Evolutionary conservation across 257 asterid species (phyloP), one percentile per base, ranked within the genome.

Genomic region (Perilla frutescens): DNA sequence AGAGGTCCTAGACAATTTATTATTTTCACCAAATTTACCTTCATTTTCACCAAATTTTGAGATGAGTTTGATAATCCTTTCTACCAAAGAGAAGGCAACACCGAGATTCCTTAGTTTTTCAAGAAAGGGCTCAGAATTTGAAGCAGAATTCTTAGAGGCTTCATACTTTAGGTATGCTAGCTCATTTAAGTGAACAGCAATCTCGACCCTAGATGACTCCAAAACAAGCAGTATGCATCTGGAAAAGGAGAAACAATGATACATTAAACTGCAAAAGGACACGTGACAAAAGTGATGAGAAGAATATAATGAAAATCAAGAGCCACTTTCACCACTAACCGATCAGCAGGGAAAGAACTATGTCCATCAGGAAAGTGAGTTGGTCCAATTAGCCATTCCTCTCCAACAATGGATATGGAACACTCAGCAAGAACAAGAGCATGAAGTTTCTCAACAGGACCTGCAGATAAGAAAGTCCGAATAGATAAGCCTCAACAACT

Each of bases 131-230:
- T 88, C 96, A 69, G 81, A 79, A 84, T 72, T 78, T 39, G 84
- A 70, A 37, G 89, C 62, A 65, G 89, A 74, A 75, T 61, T 77
- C 73, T 81, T 76, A 54, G 92, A 76, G 58, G 87, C 88, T 83
- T 87, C 96, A 81, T 90, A 89, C 73, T 91, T 94, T 59, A 90
- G 72, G 78, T 87, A 87, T 44, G 97, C 98, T 64, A 94, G 81
- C 74, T 94, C 98, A 71, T 94, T 94, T 60, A 94, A 84, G 67
- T 89, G 84, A 79, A 94, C 96, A 72, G 92, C 98, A 75, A 90
- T 85, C 87, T 94, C 99, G 73, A 94, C 90, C 82, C 98, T 86
- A 7, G 97, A 84, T 74, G 99, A 84, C 85, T 86, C 99, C 85
- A 90, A 77, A 49, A 95, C 90, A 68, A 95, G 97, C 79, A 90